Percentiles rank a stretch among this genome's conserved stretches.
These are phyloP conservation scores for Phytopythium kandeliae DNA, from an alignment of 352 stramenopile species.

Conservation along the genomic window DNA sequence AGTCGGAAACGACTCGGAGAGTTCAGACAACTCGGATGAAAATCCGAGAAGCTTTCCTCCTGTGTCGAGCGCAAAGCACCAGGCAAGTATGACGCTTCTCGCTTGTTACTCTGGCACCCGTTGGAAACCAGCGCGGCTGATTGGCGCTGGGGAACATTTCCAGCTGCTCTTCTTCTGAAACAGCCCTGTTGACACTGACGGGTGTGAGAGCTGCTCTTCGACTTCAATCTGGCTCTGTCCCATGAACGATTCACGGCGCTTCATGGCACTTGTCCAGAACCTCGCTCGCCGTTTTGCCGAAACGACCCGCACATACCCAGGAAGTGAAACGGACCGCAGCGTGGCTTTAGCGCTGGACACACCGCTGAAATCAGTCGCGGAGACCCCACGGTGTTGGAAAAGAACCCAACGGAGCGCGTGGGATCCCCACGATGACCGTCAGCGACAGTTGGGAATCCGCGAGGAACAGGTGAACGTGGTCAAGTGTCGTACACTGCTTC, in stretches of 20 bases:
- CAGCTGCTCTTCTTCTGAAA: background rate
- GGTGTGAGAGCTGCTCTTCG: background rate
- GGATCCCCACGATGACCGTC: background rate
- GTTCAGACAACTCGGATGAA: background rate
- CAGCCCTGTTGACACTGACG: background rate
- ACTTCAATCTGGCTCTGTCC: background rate
- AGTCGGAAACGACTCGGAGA: background rate
- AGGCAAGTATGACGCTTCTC: background rate
- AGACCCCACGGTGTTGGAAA: background rate
- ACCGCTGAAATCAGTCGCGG: background rate
- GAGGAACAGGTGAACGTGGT: background rate
- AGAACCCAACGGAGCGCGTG: background rate
- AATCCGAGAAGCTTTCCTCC: background rate
- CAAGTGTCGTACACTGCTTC: background rate
- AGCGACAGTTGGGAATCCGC: slow-evolving; percentile 1
- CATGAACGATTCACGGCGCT: background rate
- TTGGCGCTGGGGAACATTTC: background rate
- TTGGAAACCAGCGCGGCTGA: background rate
- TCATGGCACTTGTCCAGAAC: background rate
- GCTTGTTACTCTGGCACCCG: background rate
- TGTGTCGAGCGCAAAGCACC: background rate
- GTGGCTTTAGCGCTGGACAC: background rate
- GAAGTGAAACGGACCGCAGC: background rate
- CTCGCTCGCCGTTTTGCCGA: background rate
- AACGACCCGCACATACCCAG: background rate